A percentile compares a stretch with the other conserved stretches of the same genome.
phyloP scores from a whole-genome alignment of 2,329 filamentous ascomycete species.

The Venturia carpophila region DNA sequence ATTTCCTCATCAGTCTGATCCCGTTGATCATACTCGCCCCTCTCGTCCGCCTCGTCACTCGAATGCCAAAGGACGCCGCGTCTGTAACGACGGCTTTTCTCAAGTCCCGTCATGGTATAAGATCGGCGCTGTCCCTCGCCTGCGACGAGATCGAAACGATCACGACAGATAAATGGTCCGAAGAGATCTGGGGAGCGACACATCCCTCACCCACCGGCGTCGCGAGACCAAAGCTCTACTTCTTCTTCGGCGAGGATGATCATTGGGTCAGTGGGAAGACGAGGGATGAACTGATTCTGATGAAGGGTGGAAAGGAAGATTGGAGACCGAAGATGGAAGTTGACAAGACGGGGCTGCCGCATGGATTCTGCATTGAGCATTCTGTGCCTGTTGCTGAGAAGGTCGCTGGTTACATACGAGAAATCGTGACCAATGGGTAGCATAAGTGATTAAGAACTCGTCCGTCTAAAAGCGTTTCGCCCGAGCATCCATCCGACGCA shows the following conservation, averaged over 20 bases:
- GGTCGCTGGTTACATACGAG: conserved; percentile 35
- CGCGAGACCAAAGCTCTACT: conserved; percentile 42
- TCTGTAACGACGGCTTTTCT: conserved; percentile 45
- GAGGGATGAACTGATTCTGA: conserved; percentile 46
- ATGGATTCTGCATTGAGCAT: conserved; percentile 52
- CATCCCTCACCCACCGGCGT: conserved; percentile 25
- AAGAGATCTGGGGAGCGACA: conserved; percentile 51
- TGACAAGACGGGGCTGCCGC: conserved; percentile 48
- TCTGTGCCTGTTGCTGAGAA: conserved; percentile 43
- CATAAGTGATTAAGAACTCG: not conserved
- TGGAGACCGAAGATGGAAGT: conserved; percentile 48
- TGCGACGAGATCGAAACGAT: conserved; percentile 51
- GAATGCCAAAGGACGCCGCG: conserved; percentile 37
- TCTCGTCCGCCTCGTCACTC: conserved; percentile 29
- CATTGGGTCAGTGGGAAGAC: conserved; percentile 55
- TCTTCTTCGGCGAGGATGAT: conserved; percentile 53
- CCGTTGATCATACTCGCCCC: not conserved
- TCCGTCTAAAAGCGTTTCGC: no score
- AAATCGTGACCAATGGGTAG: not conserved
- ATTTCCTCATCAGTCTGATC: conserved; percentile 32
- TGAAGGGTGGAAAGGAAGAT: conserved; percentile 33
- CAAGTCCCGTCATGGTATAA: conserved; percentile 41
- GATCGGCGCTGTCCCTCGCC: conserved; percentile 52
- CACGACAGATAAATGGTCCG: conserved; percentile 48
- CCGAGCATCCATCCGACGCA: no score